These are phyloP conservation scores for Floccularia luteovirens DNA, from an alignment of 768 basidiomycete genomes.

Conservation along the genomic window DNA sequence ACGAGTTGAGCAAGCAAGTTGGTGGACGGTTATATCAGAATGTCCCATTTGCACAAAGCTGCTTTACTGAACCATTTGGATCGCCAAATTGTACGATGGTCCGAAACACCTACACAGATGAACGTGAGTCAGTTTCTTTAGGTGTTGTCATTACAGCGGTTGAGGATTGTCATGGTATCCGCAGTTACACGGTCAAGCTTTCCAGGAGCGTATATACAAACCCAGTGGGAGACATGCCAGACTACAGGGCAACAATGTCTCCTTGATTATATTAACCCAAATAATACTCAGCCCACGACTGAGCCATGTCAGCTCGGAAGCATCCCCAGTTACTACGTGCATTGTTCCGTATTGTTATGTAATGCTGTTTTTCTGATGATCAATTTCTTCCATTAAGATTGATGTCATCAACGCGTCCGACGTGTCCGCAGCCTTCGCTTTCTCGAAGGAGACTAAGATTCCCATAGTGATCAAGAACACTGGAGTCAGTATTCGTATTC, in stretches of 20 bases:
- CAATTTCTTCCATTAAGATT: conserved; percentile 14
- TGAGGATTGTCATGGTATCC: not conserved
- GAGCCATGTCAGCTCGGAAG: conserved; percentile 29
- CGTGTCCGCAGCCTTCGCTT: conserved; percentile 35
- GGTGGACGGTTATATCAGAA: conserved; percentile 11
- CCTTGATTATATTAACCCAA: conserved; percentile 28
- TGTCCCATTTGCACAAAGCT: conserved; percentile 15
- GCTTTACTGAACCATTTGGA: conserved; percentile 11
- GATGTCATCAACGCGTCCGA: conserved; percentile 32
- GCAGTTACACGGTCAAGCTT: not conserved
- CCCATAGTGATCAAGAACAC: conserved; percentile 45
- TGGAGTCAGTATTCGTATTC: conserved; percentile 26
- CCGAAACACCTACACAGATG: conserved; percentile 11
- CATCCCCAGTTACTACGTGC: conserved; percentile 28
- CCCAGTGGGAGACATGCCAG: conserved; percentile 55
- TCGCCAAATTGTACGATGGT: conserved; percentile 10
- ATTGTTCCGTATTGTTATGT: conserved; percentile 9
- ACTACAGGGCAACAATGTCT: conserved; percentile 34
- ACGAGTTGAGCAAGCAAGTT: conserved; percentile 7
- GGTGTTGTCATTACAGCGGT: not conserved
- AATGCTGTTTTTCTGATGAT: conserved; percentile 8
- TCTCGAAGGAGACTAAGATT: conserved; percentile 26
- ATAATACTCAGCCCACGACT: conserved; percentile 15
- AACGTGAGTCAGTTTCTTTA: conserved; percentile 7
- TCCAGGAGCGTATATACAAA: conserved; percentile 6